These are phyloP conservation scores for Ambrosiella cleistominuta DNA, from an alignment of 2,329 filamentous ascomycete genomes.

Conservation along the genomic window DNA sequence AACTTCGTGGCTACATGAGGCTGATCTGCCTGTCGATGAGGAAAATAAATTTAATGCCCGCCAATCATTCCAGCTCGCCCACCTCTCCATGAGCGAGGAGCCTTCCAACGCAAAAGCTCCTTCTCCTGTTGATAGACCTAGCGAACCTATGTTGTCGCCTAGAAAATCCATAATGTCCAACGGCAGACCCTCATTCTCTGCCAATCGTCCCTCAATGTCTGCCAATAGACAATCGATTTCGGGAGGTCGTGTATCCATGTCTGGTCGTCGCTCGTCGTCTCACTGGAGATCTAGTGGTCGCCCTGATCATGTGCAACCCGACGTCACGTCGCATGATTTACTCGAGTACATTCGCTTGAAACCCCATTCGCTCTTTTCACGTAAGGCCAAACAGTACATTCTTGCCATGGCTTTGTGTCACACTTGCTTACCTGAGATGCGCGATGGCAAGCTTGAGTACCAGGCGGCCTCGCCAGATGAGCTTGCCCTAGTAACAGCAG, in stretches of 20 bases:
- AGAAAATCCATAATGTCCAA: conserved; percentile 10
- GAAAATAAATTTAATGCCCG: conserved; percentile 11
- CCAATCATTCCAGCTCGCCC: conserved; percentile 9
- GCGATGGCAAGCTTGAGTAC: conserved; percentile 55
- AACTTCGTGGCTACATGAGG: conserved; percentile 73
- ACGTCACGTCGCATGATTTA: conserved; percentile 53
- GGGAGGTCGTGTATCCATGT: conserved; percentile 17
- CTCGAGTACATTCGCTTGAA: conserved; percentile 59
- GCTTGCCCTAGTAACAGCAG: conserved; percentile 66
- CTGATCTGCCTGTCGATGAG: conserved; percentile 34
- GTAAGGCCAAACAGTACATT: conserved; percentile 65
- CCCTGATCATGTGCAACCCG: conserved; percentile 33
- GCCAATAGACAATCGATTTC: conserved; percentile 18
- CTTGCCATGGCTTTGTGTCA: conserved; percentile 77
- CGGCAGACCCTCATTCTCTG: conserved; percentile 8
- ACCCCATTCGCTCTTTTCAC: conserved; percentile 60
- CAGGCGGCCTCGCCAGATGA: conserved; percentile 87
- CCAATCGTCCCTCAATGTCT: conserved; percentile 16
- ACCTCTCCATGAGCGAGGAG: conserved; percentile 9
- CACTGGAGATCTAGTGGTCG: conserved; percentile 32
- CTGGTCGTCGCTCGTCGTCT: conserved; percentile 28
- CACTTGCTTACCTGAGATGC: conserved; percentile 70
- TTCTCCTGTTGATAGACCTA: conserved; percentile 18
- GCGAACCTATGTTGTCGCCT: conserved; percentile 17
- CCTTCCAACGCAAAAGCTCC: conserved; percentile 15